Conservation (phyloP, 306 rosid species). For the Cicer pinnatifidum region DNA sequence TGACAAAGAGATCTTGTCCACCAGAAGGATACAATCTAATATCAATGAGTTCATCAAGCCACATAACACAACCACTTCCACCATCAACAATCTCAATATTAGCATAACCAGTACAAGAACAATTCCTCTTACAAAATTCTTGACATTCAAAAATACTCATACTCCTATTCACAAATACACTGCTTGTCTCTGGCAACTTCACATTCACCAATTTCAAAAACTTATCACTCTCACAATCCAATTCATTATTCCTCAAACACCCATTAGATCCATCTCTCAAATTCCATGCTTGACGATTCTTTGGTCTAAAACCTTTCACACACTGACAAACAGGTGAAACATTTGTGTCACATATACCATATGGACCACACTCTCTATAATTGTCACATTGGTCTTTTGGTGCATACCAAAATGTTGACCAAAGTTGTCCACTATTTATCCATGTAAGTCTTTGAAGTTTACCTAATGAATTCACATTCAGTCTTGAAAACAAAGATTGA, state of each 20-base stretch:
- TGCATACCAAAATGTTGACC: conserved; percentile 70
- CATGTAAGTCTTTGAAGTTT: conserved; percentile 57
- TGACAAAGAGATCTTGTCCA: conserved; percentile 66
- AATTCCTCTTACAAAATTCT: conserved; percentile 54
- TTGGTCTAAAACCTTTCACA: conserved; percentile 59
- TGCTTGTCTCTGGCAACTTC: conserved; percentile 68
- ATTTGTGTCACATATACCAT: conserved; percentile 67
- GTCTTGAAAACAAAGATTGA: conserved; percentile 48
- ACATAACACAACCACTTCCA: conserved; percentile 71
- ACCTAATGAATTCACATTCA: conserved; percentile 48
- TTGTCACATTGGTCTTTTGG: conserved; percentile 71
- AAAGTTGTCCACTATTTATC: conserved; percentile 48
- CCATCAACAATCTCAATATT: conserved; percentile 51
- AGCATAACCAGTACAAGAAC: conserved; percentile 69
- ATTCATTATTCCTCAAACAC: conserved; percentile 59
- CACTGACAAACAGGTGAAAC: conserved; percentile 74
- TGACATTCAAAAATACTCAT: conserved; percentile 51
- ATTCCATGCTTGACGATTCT: conserved; percentile 62
- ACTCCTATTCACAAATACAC: conserved; percentile 54
- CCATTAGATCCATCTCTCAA: conserved; percentile 74
- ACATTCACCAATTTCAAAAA: conserved; percentile 47
- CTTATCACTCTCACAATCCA: conserved; percentile 56
- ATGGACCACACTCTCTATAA: conserved; percentile 68
- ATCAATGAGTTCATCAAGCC: conserved; percentile 62
- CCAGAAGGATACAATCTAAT: conserved; percentile 49